Evolutionary conservation across 345 rosid genomes (phyloP), one percentile per base, ranked within the genome.

Genomic region (Brassica rapa): DNA sequence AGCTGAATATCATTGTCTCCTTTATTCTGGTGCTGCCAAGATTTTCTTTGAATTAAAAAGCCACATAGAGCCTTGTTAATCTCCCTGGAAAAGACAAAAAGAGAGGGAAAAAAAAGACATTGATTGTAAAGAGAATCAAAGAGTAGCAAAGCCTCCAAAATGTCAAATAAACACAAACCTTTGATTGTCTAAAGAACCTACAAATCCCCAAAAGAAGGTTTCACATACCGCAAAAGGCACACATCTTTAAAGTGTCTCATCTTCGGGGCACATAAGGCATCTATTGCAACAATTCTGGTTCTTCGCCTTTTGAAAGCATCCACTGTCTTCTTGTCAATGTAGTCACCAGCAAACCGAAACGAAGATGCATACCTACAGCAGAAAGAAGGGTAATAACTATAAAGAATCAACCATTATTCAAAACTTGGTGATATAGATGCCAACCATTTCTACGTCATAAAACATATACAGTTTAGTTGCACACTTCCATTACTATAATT

Each of bases 41-140:
- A 73, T 66, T 85, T 89, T 64, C 86, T 84, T 75, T 75, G 86
- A 77, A 84, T 83, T 79, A 67, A 73, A 84, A 93, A 93, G 73
- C 99, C 99, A 83, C 98, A 93, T 68, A 91, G 85, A 55, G 99
- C 98, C 82, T 95, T 95, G 62, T 90, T 93, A 55, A 79, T 82
- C 82, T 95, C 99, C 92, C 98, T 93, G 85, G 21, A 55, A 67
- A 77, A 81, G n/a, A 78, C 83, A 77, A 80, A 75, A 73, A 43
- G 15, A 65, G 55, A 72, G 73, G 6, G 39, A 33, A 9, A 39
- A 65, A 5, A 8, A 5, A 25, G 5, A 59, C 24, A 66, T 72
- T 23, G 64, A 30, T 59, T 60, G 51, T 57, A 75, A 32, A 2
- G 39, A 61, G 23, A 41, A 61, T 2, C 27, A 53, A 56, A 24